Evolutionary conservation across 164 flowering plant species (phyloP).

Genomic region (Stephania yunnanensis): DNA sequence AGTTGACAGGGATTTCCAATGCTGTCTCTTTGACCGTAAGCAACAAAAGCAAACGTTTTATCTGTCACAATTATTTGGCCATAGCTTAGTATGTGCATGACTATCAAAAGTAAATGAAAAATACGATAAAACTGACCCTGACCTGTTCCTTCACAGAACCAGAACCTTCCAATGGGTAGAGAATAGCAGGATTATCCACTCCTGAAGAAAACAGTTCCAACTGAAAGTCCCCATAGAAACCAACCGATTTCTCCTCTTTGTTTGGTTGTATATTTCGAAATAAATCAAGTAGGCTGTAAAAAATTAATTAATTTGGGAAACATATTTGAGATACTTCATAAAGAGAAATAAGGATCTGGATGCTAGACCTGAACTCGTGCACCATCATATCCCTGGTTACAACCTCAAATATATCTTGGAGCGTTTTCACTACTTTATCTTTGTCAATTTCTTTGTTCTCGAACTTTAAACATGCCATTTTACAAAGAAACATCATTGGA

Average conservation of each 20-base stretch:
- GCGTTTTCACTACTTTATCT: slow-evolving; percentile 50
- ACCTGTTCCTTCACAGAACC: slow-evolving; percentile 60
- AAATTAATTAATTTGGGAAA: background rate
- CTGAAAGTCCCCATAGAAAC: slow-evolving; percentile 27
- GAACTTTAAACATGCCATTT: slow-evolving; percentile 32
- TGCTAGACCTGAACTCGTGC: slow-evolving; percentile 55
- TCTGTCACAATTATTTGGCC: slow-evolving; percentile 34
- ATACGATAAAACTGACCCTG: background rate
- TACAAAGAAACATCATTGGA: background rate
- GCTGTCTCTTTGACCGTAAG: slow-evolving; percentile 82
- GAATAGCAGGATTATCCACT: slow-evolving; percentile 28
- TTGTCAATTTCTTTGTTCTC: slow-evolving; percentile 50
- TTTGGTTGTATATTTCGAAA: slow-evolving; percentile 31
- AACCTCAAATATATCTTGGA: slow-evolving; percentile 84
- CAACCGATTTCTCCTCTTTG: slow-evolving; percentile 24
- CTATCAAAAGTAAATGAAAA: background rate
- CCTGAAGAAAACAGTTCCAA: slow-evolving; percentile 56
- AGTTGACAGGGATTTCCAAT: slow-evolving; percentile 70
- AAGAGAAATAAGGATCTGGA: background rate
- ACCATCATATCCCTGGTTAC: slow-evolving; percentile 68
- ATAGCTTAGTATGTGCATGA: slow-evolving; percentile 8
- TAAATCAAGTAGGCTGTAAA: slow-evolving; percentile 48
- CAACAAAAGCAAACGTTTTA: slow-evolving; percentile 68
- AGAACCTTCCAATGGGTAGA: slow-evolving; percentile 62
- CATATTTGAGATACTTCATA: background rate